phyloP scores from a whole-genome alignment of 208 protist genomes.

The Naegleria fowleri region DNA sequence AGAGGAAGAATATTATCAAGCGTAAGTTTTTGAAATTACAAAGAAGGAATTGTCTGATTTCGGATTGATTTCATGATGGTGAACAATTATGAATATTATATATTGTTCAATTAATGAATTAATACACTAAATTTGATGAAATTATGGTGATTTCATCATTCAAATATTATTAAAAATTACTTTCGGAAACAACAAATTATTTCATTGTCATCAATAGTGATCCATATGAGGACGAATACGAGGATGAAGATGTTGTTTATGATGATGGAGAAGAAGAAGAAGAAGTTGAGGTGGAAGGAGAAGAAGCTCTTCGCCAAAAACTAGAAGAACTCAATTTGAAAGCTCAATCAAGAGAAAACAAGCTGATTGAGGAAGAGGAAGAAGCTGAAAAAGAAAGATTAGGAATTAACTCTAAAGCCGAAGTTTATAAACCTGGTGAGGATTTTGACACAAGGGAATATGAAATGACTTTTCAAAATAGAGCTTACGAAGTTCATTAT shows the following conservation, averaged over 20 bases:
- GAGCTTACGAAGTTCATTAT: conserved; percentile 39
- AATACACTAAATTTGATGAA: no score
- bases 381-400: conserved; percentile 39
- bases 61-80: no score
- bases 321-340: neutral
- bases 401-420: neutral
- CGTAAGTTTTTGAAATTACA: neutral
- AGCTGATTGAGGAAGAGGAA: conserved; percentile 26
- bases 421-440: conserved; percentile 26
- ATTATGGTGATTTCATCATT: neutral
- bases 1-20: neutral
- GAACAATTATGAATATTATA: no score
- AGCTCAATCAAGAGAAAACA: neutral
- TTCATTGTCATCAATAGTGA: neutral
- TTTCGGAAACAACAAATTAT: no score
- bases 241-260: conserved; percentile 25
- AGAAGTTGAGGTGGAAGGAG: neutral
- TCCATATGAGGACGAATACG: conserved; percentile 34
- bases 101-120: no score
- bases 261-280: conserved; percentile 10
- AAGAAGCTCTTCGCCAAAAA: neutral
- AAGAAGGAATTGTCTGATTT: neutral
- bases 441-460: conserved; percentile 22
- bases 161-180: no score
- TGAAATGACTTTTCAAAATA: conserved; percentile 34